Conservation (phyloP, 1,284 basidiomycete genomes). For the Apiotrichum domesticum region DNA sequence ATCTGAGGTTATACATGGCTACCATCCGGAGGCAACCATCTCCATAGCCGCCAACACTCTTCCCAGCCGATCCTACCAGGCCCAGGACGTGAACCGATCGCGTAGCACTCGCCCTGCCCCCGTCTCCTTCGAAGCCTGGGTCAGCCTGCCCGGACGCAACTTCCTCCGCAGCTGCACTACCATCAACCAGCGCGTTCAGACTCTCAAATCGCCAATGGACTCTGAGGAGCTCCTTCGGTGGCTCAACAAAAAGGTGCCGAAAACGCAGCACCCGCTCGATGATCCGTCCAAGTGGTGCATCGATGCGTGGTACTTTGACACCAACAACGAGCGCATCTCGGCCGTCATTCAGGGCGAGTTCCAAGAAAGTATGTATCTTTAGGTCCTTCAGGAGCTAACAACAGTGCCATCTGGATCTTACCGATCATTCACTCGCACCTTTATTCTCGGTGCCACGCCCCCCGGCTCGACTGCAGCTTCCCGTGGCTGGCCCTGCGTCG, state of each 20-base stretch:
- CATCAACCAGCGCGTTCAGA: conserved; percentile 59
- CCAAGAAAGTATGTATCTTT: conserved; percentile 52
- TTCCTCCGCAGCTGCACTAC: conserved; percentile 60
- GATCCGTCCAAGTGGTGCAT: conserved; percentile 75
- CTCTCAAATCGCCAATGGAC: conserved; percentile 67
- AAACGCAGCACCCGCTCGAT: conserved; percentile 68
- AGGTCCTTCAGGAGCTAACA: too few relatives aligned
- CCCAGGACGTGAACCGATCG: conserved; percentile 17
- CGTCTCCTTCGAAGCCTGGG: conserved; percentile 67
- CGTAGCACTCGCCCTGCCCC: conserved; percentile 66
- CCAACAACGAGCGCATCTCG: conserved; percentile 56
- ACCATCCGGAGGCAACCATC: conserved; percentile 78
- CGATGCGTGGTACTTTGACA: conserved; percentile 73
- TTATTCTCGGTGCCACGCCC: conserved; percentile 74
- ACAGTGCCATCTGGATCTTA: conserved; percentile 45
- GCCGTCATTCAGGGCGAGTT: conserved; percentile 88
- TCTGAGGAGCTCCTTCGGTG: conserved; percentile 45
- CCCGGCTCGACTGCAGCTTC: conserved; percentile 69
- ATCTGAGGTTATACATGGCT: conserved; percentile 61
- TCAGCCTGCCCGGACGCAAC: conserved; percentile 64
- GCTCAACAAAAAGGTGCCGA: conserved; percentile 59
- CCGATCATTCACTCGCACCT: conserved; percentile 88
- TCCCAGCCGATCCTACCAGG: conserved; percentile 54
- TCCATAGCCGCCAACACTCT: conserved; percentile 83
- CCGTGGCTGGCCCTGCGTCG: conserved; percentile 79